Evolutionary conservation across 768 basidiomycete species (phyloP).

Genomic region (Mycena albidolilacea): DNA sequence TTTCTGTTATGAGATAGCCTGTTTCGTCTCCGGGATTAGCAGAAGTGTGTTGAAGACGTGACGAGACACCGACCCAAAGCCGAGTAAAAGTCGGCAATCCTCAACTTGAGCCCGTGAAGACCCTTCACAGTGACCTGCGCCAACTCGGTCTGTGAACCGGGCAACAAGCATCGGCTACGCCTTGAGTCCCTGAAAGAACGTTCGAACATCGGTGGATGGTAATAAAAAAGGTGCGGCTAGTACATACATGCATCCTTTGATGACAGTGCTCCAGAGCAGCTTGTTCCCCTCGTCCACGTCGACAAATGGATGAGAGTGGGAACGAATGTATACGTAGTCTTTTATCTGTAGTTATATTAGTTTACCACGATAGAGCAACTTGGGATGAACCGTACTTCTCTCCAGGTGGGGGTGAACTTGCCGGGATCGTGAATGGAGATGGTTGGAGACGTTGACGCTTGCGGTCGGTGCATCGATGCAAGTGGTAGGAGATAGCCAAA

Average conservation of each 20-base stretch:
- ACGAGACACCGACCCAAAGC: neutral
- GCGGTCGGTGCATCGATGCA: neutral
- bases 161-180: neutral
- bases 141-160: neutral
- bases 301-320: neutral
- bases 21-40: too few relatives aligned
- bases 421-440: neutral
- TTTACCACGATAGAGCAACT: neutral
- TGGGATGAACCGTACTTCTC: neutral
- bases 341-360: neutral
- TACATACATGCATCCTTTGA: neutral
- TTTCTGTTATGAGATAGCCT: neutral
- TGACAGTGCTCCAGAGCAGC: neutral
- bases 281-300: neutral
- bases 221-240: too few relatives aligned
- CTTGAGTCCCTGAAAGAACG: neutral
- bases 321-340: neutral
- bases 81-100: conserved; percentile 6
- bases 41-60: neutral
- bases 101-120: neutral
- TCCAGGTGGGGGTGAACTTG: neutral
- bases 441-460: neutral
- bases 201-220: too few relatives aligned
- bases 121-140: neutral
- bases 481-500: too few relatives aligned